Conservation (phyloP, 1,139 yeast genomes). For the Lodderomyces parapsilosis region DNA sequence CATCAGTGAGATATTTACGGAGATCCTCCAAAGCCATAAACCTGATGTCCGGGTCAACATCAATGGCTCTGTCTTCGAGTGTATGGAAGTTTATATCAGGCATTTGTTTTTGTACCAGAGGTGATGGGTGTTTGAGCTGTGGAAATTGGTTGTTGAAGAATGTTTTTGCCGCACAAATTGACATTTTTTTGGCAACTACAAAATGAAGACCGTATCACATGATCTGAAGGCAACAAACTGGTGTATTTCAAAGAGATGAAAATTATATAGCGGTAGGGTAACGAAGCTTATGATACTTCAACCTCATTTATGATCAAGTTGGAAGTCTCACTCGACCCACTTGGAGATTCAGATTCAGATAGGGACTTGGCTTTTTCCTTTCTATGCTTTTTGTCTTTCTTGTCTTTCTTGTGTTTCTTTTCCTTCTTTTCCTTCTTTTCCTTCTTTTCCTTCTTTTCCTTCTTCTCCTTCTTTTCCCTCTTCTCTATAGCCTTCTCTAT, state of each 20-base stretch:
- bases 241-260: too few relatives aligned
- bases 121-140: background rate
- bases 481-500: too few relatives aligned
- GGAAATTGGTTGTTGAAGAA: background rate
- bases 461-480: constrained; percentile 12
- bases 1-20: constrained; percentile 39
- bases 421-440: background rate
- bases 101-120: too few relatives aligned
- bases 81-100: constrained; percentile 22
- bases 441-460: background rate
- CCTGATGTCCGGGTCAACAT: constrained; percentile 79
- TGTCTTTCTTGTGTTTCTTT: background rate
- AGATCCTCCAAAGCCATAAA: constrained; percentile 87
- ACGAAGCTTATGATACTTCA: background rate
- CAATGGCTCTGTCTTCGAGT: constrained; percentile 51
- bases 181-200: background rate
- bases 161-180: background rate
- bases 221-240: too few relatives aligned
- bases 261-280: background rate
- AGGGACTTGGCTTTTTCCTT: background rate
- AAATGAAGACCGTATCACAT: too few relatives aligned
- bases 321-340: background rate
- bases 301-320: constrained; percentile 5
- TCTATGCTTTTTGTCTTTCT: background rate
- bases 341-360: background rate